Evolutionary conservation across 1,284 basidiomycete species (phyloP), one percentile per base, ranked within the genome.

Genomic region (Xanthoconium separans): DNA sequence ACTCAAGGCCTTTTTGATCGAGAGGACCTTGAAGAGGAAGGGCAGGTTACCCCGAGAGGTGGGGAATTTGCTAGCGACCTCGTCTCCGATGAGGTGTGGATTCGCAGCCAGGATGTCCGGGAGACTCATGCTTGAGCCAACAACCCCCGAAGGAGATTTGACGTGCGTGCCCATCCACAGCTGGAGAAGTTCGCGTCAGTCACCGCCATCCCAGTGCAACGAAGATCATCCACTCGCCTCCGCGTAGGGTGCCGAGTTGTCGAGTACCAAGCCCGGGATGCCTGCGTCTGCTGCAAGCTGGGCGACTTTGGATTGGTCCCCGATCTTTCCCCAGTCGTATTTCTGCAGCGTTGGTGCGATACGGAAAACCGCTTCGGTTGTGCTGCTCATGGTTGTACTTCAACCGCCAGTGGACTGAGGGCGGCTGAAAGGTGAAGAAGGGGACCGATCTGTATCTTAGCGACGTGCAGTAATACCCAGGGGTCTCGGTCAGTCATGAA

Each of bases 101-200:
- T 91, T 77, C 2, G 75, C 70, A 22, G 80, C 75, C 59, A 98
- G 79, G 66, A 89, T 72, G 16, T 82, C 74, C 2, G 84, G 80
- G 41, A 94, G 84, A 44, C 64, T 71, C 57, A 68, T 64, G 12
- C 73, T 72, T 24, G 78, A 73, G 4, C 73, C 74, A 12, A 75
- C 58, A 24, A 91, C 73, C 44, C 76, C 81, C 3, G 94, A 95
- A 0, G 96, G 96, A 11, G 93, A 84, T 24, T 82, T 91, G 1
- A 92, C 82, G 67, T 99, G 97, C 0, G 97, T 98, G 16, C 97
- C 97, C 96, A 99, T 99, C 97, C 97, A 99, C 43, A 97, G 76
- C 93, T 96, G 64, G 48, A 50, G 31, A 37, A 43, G 37, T 44
- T 54, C 9, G n/a, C 16, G 16, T 52, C 45, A 61, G n/a, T 30